phyloP scores from a whole-genome alignment of 23 red algal species.

The Gracilaria gracilis region DNA sequence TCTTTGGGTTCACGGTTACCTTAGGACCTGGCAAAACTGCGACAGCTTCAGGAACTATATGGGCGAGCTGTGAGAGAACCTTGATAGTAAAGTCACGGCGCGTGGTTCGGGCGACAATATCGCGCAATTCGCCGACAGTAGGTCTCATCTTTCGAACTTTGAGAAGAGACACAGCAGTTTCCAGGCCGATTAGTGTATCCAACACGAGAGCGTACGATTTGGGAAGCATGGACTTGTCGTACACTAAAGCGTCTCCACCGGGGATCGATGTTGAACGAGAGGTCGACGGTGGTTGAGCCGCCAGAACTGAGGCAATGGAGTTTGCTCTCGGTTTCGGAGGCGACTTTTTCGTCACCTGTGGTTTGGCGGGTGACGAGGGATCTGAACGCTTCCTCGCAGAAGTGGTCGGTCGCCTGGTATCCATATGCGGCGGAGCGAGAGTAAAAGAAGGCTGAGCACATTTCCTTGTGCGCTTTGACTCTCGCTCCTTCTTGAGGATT shows the following conservation, averaged over 20 bases:
- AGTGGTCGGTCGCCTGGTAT: constrained; percentile 22
- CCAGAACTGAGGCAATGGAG: neutral
- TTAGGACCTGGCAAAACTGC: constrained; percentile 52
- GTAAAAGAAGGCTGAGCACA: constrained; percentile 41
- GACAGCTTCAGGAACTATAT: constrained; percentile 59
- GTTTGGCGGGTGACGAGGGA: neutral
- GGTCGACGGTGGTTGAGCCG: constrained; percentile 1
- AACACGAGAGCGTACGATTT: constrained; percentile 44
- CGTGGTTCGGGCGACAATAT: constrained; percentile 56
- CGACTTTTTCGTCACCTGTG: neutral
- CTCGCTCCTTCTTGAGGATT: constrained; percentile 54
- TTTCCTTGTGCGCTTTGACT: constrained; percentile 20
- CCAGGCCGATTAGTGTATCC: constrained; percentile 41
- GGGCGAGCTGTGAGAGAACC: constrained; percentile 53
- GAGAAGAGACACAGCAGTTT: constrained; percentile 59
- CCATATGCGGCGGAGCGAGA: constrained; percentile 51
- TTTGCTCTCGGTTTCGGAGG: neutral
- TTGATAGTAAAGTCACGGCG: constrained; percentile 54
- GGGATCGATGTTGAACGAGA: constrained; percentile 11
- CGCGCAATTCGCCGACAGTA: constrained; percentile 46
- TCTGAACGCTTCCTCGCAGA: neutral
- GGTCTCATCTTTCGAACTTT: constrained; percentile 44
- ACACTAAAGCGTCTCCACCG: constrained; percentile 54
- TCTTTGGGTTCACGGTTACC: constrained; percentile 8
- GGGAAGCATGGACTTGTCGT: constrained; percentile 53